Conservation (phyloP, 192 early-diverging fungal genomes). For the Coemansia sp. region DNA sequence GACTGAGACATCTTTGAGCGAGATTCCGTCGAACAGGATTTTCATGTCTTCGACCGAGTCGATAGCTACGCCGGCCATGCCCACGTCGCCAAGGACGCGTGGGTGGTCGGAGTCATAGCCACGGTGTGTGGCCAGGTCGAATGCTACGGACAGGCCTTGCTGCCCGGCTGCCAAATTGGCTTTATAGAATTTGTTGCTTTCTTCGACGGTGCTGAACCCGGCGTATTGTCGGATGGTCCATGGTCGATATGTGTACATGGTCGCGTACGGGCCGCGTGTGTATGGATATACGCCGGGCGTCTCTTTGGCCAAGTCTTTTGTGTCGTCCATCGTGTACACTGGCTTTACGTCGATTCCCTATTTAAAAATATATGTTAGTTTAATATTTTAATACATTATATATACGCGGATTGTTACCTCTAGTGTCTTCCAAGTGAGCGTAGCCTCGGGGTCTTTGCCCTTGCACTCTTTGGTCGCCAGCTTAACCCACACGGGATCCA, state of each 20-base stretch:
- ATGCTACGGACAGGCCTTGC: constrained; percentile 84
- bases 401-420: constrained; percentile 44
- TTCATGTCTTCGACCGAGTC: constrained; percentile 93
- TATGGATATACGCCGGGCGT: constrained; percentile 83
- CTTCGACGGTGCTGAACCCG: constrained; percentile 90
- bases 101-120: constrained; percentile 92
- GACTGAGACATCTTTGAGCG: constrained; percentile 86
- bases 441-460: constrained; percentile 74
- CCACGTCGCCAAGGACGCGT: constrained; percentile 84
- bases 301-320: constrained; percentile 61
- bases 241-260: constrained; percentile 80
- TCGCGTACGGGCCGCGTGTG: constrained; percentile 81
- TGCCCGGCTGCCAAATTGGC: constrained; percentile 86
- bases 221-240: constrained; percentile 92
- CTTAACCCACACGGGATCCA: constrained; percentile 72
- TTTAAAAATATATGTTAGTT: no score
- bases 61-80: constrained; percentile 92
- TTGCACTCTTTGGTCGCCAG: constrained; percentile 83
- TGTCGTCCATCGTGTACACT: constrained; percentile 77
- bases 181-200: constrained; percentile 85
- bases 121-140: constrained; percentile 87
- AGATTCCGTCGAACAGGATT: constrained; percentile 85
- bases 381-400: no score
- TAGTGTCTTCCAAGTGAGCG: constrained; percentile 76
- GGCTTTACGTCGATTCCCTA: constrained; percentile 78